Evolutionary conservation across 371 early-diverging fungal genomes (phyloP), one percentile per base, ranked within the genome.

Genomic region (Saksenaea oblongispora): DNA sequence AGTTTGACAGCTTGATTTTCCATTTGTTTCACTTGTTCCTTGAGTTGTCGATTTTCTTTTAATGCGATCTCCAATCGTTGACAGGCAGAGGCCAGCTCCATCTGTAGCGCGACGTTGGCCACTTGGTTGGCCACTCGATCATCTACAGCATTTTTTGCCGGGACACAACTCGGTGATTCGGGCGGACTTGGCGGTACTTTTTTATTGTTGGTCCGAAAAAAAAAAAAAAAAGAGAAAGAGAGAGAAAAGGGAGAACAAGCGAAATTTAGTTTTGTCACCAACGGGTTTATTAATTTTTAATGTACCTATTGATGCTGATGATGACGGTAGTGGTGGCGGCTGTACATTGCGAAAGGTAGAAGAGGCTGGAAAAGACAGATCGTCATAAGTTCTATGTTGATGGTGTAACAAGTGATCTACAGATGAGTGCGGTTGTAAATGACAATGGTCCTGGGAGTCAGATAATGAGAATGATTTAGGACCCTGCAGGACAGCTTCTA

Each of bases 11-110:
- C 24, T 22, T 44, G 39, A 26, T 74, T 64, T 18, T 83, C 82
- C 17, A 79, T 60, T 58, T 78, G 70, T 26, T 64, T 62, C 56
- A 79, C 74, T 27, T 73, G 75, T 10, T 68, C 53, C 11, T 53
- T 27, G 2, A 78, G 47, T 31, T 72, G 62, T 28, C 73, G 47
- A 22, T 47, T 61, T 76, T 70, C 58, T 70, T 70, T 47, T 56
- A 70, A 34, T 68, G 62, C 9, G 66, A 34, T 58, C 27, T 47
- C 51, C 4, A 47, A 22, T 58, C n/a, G 18, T 58, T 62, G 10
- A 59, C 63, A 13, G 53, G 63, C 8, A 54, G 57, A 31, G 42
- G 41, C 44, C 66, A 61, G 11, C 26, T 61, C 61, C 17, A 61
- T 61, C 18, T 61, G 44, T 27, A 53, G 44, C 13, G 31, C 53